A percentile compares a stretch with the other conserved stretches of the same genome.
These are phyloP conservation scores for Durotheca rogersii DNA, from an alignment of 495 filamentous ascomycete species.

Conservation along the genomic window DNA sequence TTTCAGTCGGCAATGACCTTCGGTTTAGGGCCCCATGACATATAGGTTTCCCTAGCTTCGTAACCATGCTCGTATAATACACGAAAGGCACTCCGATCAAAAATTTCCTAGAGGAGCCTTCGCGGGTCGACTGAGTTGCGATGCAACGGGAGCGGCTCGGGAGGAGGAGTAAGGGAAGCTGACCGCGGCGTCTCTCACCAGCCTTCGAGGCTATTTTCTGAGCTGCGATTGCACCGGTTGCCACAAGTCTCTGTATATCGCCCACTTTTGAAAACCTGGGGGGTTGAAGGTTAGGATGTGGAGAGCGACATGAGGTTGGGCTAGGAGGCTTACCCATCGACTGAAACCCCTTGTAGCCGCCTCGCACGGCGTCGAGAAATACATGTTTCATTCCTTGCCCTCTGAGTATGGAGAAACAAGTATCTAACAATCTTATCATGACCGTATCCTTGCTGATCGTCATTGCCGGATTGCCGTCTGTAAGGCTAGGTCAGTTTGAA, in stretches of 20 bases:
- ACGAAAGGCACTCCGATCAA: background rate
- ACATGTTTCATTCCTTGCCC: constrained; percentile 44
- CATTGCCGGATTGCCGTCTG: constrained; percentile 38
- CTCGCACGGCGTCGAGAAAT: constrained; percentile 49
- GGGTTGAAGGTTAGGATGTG: constrained; percentile 2
- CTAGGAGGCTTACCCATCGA: constrained; percentile 42
- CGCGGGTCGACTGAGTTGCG: constrained; percentile 1
- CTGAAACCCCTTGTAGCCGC: constrained; percentile 46
- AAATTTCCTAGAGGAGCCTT: constrained; percentile 7
- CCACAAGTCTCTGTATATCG: constrained; percentile 51
- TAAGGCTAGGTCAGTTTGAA: constrained; percentile 16
- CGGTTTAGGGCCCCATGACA: constrained; percentile 1
- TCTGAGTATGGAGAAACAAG: constrained; percentile 42
- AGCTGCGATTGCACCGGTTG: constrained; percentile 32
- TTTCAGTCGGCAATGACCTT: constrained; percentile 5
- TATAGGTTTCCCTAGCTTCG: constrained; percentile 4
- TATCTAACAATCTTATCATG: constrained; percentile 49
- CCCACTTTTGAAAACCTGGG: constrained; percentile 55
- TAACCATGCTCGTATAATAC: constrained; percentile 1
- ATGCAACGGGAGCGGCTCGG: background rate
- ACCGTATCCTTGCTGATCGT: constrained; percentile 43
- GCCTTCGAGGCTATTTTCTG: constrained; percentile 3
- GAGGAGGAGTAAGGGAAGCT: background rate
- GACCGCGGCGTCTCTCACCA: constrained; percentile 4
- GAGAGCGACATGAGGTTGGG: background rate